These are phyloP conservation scores for Phaffia rhodozyma DNA, from an alignment of 1,284 basidiomycete genomes.

Conservation along the genomic window DNA sequence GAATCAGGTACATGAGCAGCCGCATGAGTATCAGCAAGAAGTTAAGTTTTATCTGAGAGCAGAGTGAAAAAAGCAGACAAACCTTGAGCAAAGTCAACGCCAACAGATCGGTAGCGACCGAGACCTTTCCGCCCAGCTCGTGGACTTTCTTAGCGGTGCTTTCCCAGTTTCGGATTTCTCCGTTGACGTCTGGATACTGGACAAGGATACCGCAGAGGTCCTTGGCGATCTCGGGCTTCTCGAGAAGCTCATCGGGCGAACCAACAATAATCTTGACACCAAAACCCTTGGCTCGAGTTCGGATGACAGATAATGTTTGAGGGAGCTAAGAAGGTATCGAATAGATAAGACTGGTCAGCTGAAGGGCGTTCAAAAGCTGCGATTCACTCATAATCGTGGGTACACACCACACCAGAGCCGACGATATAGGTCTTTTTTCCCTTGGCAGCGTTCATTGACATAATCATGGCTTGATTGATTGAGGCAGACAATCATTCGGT, in stretches of 20 bases:
- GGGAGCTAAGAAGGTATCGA: conserved; percentile 38
- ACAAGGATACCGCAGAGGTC: conserved; percentile 78
- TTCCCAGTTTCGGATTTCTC: conserved; percentile 65
- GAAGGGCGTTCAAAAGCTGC: not conserved
- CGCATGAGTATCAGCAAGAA: not conserved
- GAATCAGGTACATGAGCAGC: not conserved
- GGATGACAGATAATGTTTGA: conserved; percentile 75
- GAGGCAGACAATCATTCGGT: not conserved
- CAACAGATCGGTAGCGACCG: conserved; percentile 82
- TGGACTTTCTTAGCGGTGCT: conserved; percentile 59
- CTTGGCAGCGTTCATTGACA: conserved; percentile 55
- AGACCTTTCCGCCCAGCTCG: conserved; percentile 60
- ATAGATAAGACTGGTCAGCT: not conserved
- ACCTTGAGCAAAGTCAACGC: conserved; percentile 77
- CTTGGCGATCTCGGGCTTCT: conserved; percentile 43
- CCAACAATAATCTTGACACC: conserved; percentile 66
- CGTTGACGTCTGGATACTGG: conserved; percentile 87
- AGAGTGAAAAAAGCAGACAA: not conserved
- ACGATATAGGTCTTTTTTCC: conserved; percentile 77
- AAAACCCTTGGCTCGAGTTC: conserved; percentile 78
- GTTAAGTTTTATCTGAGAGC: not conserved
- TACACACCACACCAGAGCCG: conserved; percentile 51
- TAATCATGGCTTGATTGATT: conserved; percentile 48
- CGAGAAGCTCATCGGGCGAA: conserved; percentile 45
- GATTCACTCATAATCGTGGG: not conserved